phyloP scores from a whole-genome alignment of 495 filamentous ascomycete species.

The Annulohypoxylon moriforme region DNA sequence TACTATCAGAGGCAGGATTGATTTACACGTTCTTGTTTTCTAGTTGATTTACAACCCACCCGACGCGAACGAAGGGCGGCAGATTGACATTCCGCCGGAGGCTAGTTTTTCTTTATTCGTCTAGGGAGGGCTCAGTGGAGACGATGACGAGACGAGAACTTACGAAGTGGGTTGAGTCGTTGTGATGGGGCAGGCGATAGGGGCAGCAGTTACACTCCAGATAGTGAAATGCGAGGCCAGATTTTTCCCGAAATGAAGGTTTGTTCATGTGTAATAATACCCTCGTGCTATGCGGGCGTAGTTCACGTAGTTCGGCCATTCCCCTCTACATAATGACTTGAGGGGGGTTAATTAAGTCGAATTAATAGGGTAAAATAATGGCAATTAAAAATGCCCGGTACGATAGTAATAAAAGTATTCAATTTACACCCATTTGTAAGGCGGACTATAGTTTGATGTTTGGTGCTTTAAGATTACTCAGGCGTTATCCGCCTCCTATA shows the following conservation, averaged over 20 bases:
- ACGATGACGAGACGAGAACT: slow-evolving; percentile 14
- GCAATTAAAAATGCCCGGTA: neutral
- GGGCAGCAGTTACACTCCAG: neutral
- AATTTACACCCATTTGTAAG: neutral
- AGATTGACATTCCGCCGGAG: slow-evolving; percentile 26
- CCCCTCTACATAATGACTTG: neutral
- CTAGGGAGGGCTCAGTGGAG: neutral
- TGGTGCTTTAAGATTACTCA: neutral
- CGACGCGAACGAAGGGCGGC: slow-evolving; percentile 8
- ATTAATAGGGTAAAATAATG: neutral
- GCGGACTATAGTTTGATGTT: neutral
- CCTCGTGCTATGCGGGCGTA: neutral
- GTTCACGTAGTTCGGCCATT: neutral
- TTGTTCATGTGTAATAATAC: neutral
- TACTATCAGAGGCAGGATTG: slow-evolving; percentile 12
- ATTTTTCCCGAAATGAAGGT: neutral
- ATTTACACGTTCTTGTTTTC: neutral
- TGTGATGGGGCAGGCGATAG: neutral
- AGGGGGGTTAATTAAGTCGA: neutral
- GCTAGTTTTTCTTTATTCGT: neutral
- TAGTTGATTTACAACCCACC: neutral
- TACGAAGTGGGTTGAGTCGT: slow-evolving; percentile 2
- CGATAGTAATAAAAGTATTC: neutral
- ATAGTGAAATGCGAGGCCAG: slow-evolving; percentile 13
- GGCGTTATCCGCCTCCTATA: neutral